Evolutionary conservation across 495 filamentous ascomycete genomes (phyloP), one percentile per base, ranked within the genome.

Genomic region (Apodospora peruviana): DNA sequence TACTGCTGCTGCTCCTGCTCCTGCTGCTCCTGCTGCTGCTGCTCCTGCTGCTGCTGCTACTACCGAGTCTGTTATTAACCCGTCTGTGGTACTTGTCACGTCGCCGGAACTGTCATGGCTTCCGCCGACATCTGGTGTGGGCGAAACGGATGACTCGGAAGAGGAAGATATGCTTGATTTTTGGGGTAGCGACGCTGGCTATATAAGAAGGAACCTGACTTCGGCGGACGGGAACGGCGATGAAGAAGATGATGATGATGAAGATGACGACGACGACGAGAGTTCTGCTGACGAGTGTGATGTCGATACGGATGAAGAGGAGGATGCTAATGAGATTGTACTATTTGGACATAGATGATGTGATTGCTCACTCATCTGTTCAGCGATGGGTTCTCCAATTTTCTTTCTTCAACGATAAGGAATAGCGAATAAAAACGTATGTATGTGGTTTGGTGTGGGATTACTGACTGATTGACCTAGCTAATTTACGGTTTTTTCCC

Each of bases 321-420:
- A 23, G 3, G 78, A 78, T 7, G 69, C 70, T 38, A 80, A 87
- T 54, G 66, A 73, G 40, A 82, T 87, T 55, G 79, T 82, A 45
- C 72, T 89, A 44, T 78, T 86, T 57, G 87, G 86, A n/a, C 86
- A 90, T 69, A 76, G 82, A 44, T 80, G 65, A 69, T 16, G 25
- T n/a, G n/a, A n/a, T n/a, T n/a, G n/a, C n/a, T n/a, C n/a, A n/a
- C n/a, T n/a, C n/a, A n/a, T n/a, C n/a, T n/a, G n/a, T n/a, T n/a
- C n/a, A n/a, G n/a, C n/a, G n/a, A n/a, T n/a, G n/a, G n/a, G n/a
- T n/a, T n/a, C n/a, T n/a, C n/a, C n/a, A n/a, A n/a, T n/a, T n/a
- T n/a, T n/a, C n/a, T n/a, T n/a, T n/a, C n/a, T n/a, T n/a, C n/a
- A n/a, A n/a, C n/a, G n/a, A n/a, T n/a, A n/a, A n/a, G n/a, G n/a